phyloP scores from a whole-genome alignment of 108 stramenopile genomes.

The Chaetoceros muelleri region DNA sequence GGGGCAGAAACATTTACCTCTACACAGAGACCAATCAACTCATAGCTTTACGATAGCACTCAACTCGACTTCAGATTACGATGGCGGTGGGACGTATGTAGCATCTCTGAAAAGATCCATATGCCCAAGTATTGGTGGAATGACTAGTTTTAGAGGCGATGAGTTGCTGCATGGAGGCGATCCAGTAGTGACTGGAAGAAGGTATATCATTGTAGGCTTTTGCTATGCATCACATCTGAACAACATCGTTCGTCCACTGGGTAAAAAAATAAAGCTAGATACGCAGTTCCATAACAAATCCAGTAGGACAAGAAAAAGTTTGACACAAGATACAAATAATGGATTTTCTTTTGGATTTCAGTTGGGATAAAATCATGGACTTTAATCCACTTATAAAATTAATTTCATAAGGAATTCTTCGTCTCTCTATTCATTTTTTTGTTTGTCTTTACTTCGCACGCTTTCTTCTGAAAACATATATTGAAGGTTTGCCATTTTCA shows the following conservation, averaged over 20 bases:
- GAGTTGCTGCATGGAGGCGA: slow-evolving; percentile 32
- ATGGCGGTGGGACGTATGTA: slow-evolving; percentile 62
- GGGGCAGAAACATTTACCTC: slow-evolving; percentile 43
- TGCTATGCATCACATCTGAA: too few species aligned
- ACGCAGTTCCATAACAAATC: too few species aligned
- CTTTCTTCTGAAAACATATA: slow-evolving; percentile 73
- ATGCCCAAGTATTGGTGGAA: slow-evolving; percentile 19
- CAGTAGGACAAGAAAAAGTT: too few species aligned
- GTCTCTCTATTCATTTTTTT: too few species aligned
- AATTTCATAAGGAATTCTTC: too few species aligned
- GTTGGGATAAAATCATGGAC: too few species aligned
- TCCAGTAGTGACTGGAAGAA: slow-evolving; percentile 23
- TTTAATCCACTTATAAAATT: too few species aligned
- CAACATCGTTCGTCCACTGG: too few species aligned
- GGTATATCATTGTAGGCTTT: slow-evolving; percentile 31
- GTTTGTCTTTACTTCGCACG: slow-evolving; percentile 31
- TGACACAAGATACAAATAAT: too few species aligned
- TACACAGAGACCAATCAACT: slow-evolving; percentile 52
- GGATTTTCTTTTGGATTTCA: too few species aligned
- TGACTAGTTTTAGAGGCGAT: slow-evolving; percentile 34
- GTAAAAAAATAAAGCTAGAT: too few species aligned
- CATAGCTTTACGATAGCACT: slow-evolving; percentile 60
- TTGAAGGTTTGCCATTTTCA: slow-evolving; percentile 54
- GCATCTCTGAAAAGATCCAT: slow-evolving; percentile 13
- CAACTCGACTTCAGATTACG: slow-evolving; percentile 37